Conservation (phyloP, 2,329 filamentous ascomycete species). For the Fusarium dimerum region DNA sequence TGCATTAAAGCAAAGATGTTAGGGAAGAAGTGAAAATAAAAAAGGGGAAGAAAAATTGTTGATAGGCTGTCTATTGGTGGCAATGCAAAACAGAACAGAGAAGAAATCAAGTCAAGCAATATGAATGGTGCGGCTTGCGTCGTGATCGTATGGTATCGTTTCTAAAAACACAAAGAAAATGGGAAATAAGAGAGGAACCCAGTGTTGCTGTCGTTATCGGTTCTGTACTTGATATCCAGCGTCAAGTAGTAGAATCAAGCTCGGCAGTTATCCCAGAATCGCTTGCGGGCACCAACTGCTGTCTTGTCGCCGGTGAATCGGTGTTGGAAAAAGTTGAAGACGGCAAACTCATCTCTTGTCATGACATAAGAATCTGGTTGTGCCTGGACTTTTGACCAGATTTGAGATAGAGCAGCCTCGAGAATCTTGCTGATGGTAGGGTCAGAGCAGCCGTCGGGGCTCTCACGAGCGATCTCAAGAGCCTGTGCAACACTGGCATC, state of each 20-base stretch:
- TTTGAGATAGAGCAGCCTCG: conserved; percentile 60
- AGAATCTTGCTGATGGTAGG: conserved; percentile 64
- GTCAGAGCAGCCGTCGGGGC: conserved; percentile 65
- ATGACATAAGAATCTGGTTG: conserved; percentile 73
- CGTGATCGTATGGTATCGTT: too few species aligned
- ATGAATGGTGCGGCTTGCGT: too few species aligned
- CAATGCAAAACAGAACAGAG: too few species aligned
- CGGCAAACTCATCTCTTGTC: conserved; percentile 74
- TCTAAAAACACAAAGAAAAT: too few species aligned
- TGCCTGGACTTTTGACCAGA: conserved; percentile 68
- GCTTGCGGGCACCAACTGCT: conserved; percentile 49
- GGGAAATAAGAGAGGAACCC: too few species aligned
- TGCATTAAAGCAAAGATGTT: too few species aligned
- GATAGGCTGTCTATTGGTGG: too few species aligned
- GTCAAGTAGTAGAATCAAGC: conserved; percentile 29
- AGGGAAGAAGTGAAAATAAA: too few species aligned
- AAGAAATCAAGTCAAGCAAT: too few species aligned
- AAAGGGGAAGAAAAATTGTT: too few species aligned
- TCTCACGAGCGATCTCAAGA: conserved; percentile 75
- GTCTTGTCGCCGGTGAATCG: conserved; percentile 58
- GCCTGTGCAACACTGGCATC: conserved; percentile 61
- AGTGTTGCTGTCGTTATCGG: too few species aligned
- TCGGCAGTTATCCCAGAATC: conserved; percentile 54
- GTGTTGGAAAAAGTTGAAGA: conserved; percentile 82
- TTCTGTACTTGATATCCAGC: too few species aligned